Conservation (phyloP, 495 filamentous ascomycete genomes). For the Thermothielavioides terrestris region DNA sequence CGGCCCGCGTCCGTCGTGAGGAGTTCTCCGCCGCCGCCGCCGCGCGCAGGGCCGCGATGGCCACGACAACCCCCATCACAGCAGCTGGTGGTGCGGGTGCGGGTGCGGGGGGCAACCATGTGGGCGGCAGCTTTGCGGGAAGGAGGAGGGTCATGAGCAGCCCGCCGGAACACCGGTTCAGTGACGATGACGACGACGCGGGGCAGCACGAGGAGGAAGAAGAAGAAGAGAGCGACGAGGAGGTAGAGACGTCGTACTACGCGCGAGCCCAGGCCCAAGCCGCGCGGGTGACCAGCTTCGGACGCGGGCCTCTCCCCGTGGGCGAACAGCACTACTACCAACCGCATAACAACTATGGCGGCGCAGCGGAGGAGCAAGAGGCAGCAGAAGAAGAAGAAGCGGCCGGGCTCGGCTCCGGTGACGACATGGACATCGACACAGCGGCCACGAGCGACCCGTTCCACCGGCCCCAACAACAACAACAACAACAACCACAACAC, state of each 20-base stretch:
- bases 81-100: neutral
- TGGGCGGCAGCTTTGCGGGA: neutral
- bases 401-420: too few relatives aligned
- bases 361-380: constrained; percentile 3
- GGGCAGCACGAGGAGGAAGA: constrained; percentile 17
- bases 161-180: neutral
- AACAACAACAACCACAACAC: neutral
- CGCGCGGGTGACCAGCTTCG: neutral
- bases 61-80: constrained; percentile 8
- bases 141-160: neutral
- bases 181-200: constrained; percentile 10
- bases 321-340: constrained; percentile 9
- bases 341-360: constrained; percentile 16
- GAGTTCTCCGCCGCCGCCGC: constrained; percentile 6
- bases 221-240: constrained; percentile 15
- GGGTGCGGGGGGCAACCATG: neutral
- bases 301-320: neutral
- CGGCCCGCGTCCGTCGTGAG: constrained; percentile 23
- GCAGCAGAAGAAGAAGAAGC: constrained; percentile 21
- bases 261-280: constrained; percentile 15
- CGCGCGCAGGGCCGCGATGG: constrained; percentile 11
- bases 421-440: constrained; percentile 21
- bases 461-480: too few relatives aligned
- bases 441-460: too few relatives aligned
- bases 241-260: constrained; percentile 15